phyloP scores from a whole-genome alignment of 495 filamentous ascomycete genomes.

The Parathielavia hyrcaniae region DNA sequence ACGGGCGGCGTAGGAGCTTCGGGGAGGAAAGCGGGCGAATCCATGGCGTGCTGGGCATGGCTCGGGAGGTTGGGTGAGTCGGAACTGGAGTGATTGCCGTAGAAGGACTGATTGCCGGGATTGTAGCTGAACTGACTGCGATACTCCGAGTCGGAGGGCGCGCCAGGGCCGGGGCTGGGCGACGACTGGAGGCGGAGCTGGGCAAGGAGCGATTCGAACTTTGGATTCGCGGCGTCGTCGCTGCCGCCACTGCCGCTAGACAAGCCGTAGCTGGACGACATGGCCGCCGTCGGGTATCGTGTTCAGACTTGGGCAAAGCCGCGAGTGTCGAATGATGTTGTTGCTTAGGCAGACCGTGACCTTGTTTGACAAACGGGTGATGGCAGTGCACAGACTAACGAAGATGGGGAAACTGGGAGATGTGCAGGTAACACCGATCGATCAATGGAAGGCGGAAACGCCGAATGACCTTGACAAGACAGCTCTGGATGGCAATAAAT shows the following conservation, averaged over 20 bases:
- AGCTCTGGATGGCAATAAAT: neutral
- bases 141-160: constrained; percentile 16
- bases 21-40: constrained; percentile 42
- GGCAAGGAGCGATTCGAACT: constrained; percentile 33
- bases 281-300: constrained; percentile 19
- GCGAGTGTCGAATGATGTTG: neutral
- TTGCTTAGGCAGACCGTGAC: neutral
- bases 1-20: constrained; percentile 45
- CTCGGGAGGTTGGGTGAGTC: constrained; percentile 30
- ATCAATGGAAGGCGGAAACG: neutral
- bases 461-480: neutral
- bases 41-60: constrained; percentile 24
- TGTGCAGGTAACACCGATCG: too few relatives aligned
- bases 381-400: constrained; percentile 3
- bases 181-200: constrained; percentile 35
- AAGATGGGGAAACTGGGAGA: neutral
- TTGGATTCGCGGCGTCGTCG: constrained; percentile 26
- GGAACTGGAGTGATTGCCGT: constrained; percentile 31
- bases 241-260: constrained; percentile 29
- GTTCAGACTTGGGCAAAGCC: neutral
- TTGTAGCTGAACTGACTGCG: constrained; percentile 30
- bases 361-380: neutral
- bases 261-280: constrained; percentile 45
- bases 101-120: constrained; percentile 35
- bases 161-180: constrained; percentile 26